These are phyloP conservation scores for Coemansia sp. DNA, from an alignment of 192 early-diverging fungal genomes.

Conservation along the genomic window DNA sequence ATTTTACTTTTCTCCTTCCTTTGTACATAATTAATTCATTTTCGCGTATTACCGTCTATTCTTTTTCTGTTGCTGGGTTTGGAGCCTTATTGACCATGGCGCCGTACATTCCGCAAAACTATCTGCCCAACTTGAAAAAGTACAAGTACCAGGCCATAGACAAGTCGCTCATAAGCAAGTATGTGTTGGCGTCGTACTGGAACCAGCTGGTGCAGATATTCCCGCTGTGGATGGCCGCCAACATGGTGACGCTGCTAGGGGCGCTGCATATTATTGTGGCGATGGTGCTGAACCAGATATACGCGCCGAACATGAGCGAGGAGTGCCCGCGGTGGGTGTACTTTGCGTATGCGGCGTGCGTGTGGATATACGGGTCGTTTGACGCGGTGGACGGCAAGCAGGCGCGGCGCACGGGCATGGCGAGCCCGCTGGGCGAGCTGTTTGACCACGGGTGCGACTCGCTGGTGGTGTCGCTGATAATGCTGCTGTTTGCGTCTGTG, in stretches of 20 bases:
- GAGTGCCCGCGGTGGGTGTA: slow-evolving; percentile 82
- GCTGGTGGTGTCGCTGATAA: slow-evolving; percentile 61
- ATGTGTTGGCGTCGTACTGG: slow-evolving; percentile 85
- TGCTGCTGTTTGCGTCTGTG: slow-evolving; percentile 60
- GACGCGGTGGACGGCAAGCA: slow-evolving; percentile 97
- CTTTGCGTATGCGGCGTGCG: slow-evolving; percentile 68
- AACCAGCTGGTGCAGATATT: slow-evolving; percentile 79
- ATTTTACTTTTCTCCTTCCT: slow-evolving; percentile 2
- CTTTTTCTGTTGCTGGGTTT: background rate
- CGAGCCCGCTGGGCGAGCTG: slow-evolving; percentile 88
- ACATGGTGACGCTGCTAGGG: slow-evolving; percentile 87
- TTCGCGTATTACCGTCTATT: background rate
- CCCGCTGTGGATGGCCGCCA: slow-evolving; percentile 84
- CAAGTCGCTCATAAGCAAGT: slow-evolving; percentile 72
- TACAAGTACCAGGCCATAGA: slow-evolving; percentile 90
- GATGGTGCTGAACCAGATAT: slow-evolving; percentile 68
- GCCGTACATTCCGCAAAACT: slow-evolving; percentile 59
- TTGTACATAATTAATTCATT: slow-evolving; percentile 1
- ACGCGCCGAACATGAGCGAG: slow-evolving; percentile 65
- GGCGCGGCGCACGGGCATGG: slow-evolving; percentile 82
- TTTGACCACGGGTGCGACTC: slow-evolving; percentile 93
- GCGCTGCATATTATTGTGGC: slow-evolving; percentile 77
- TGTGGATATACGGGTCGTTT: slow-evolving; percentile 87
- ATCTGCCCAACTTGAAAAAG: slow-evolving; percentile 67
- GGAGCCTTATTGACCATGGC: slow-evolving; percentile 26